phyloP scores from a whole-genome alignment of 139 green algal species.

The Chlamydomonas incerta region DNA sequence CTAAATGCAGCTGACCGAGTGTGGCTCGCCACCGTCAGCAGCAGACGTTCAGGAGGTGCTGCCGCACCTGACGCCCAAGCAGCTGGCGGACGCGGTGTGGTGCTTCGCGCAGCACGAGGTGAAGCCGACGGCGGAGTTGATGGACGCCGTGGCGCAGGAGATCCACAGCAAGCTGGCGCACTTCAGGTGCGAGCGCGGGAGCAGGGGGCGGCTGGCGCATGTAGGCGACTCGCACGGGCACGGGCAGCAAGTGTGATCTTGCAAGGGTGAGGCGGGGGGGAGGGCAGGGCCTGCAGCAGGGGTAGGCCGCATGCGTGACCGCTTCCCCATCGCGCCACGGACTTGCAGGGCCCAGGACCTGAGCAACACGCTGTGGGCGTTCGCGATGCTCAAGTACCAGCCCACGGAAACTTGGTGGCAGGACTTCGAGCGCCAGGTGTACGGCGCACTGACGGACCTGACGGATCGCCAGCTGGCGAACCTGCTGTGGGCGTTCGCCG shows the following conservation, averaged over 20 bases:
- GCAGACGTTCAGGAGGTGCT: constrained; percentile 48
- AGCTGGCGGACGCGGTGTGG: constrained; percentile 60
- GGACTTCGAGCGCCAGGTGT: constrained; percentile 61
- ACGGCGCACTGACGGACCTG: constrained; percentile 52
- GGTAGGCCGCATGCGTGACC: no score
- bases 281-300: no score
- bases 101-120: constrained; percentile 58
- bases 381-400: constrained; percentile 60
- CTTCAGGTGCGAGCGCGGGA: constrained; percentile 34
- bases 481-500: constrained; percentile 62
- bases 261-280: no score
- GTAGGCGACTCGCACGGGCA: constrained; percentile 19
- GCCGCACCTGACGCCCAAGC: constrained; percentile 48
- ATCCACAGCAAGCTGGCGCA: constrained; percentile 44
- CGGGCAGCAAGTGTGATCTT: no score
- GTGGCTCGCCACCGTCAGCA: constrained; percentile 17
- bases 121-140: constrained; percentile 32
- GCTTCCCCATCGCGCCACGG: no score
- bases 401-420: constrained; percentile 54
- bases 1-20: constrained; percentile 17
- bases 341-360: constrained; percentile 53
- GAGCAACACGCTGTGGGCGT: constrained; percentile 62
- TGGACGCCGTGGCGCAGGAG: constrained; percentile 38
- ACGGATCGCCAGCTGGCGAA: constrained; percentile 57
- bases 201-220: no score